Evolutionary conservation across 2,329 filamentous ascomycete genomes (phyloP).

Genomic region (Penicillium sp.): DNA sequence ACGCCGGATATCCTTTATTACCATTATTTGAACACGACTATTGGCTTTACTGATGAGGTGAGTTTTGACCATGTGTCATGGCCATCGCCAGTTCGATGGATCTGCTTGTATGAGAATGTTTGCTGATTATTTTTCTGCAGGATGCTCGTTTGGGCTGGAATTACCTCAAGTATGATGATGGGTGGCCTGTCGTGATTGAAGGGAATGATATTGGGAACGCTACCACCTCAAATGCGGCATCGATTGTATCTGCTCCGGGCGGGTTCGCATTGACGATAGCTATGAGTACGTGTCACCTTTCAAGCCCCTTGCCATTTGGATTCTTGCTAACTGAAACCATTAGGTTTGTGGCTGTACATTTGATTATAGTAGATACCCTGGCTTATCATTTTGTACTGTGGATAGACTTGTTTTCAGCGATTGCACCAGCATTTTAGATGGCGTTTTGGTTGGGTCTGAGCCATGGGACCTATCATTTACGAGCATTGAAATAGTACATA

Average conservation of each 20-base stretch:
- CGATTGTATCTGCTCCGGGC: not conserved
- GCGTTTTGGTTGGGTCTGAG: not conserved
- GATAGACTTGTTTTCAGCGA: not conserved
- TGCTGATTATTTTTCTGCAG: slow-evolving; percentile 15
- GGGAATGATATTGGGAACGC: not conserved
- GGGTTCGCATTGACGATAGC: slow-evolving; percentile 9
- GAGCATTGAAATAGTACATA: not conserved
- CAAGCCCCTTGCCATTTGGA: not conserved
- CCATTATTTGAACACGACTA: slow-evolving; percentile 39
- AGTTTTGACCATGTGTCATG: not conserved
- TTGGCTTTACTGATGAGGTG: slow-evolving; percentile 31
- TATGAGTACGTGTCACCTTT: slow-evolving; percentile 7
- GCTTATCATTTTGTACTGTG: not conserved
- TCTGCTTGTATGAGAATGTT: not conserved
- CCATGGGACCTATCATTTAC: not conserved
- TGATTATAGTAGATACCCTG: slow-evolving; percentile 5
- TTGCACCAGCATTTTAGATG: not conserved
- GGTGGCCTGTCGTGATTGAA: slow-evolving; percentile 34
- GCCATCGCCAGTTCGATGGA: too few relatives aligned
- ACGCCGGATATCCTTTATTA: slow-evolving; percentile 39
- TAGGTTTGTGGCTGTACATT: slow-evolving; percentile 18
- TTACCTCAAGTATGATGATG: slow-evolving; percentile 37
- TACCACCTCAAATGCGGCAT: not conserved
- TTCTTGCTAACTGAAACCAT: not conserved
- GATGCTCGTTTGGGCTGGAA: slow-evolving; percentile 40